Evolutionary conservation across 177 flowering plant genomes (phyloP), one percentile per base, ranked within the genome.

Genomic region (Vitis hybrid): DNA sequence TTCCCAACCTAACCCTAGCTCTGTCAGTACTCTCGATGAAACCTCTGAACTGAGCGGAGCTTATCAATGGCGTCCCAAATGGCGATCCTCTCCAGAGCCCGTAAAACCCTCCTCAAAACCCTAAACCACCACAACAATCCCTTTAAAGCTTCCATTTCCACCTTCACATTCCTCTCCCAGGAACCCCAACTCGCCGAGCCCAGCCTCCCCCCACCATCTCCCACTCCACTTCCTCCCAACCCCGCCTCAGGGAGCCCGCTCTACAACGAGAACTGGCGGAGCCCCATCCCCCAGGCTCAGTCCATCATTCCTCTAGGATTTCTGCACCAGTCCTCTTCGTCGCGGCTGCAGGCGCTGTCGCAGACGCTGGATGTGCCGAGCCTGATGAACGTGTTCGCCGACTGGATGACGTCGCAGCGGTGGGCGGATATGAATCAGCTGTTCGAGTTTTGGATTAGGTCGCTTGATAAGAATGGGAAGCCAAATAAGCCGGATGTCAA

Each of bases 241-340:
- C 99, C 99, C 0, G 88, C 95, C 8, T 64, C 97, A 11, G 97
- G 97, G 6, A 90, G 94, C 74, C 99, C 98, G 1, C 79, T 86
- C 7, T 95, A 92, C 82, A 80, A 79, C 14, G 87, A 84, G 67
- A 92, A 85, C 82, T 95, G 97, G 97, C 78, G 97, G 10, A 85
- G 54, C 71, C 89, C 91, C 13, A 49, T 59, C 47, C 65, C 87
- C 9, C 22, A 51, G 15, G 60, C 76, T 11, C 82, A 82, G 28
- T 72, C 92, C n/a, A 70, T 87, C 9, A 60, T 84, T 10, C 89
- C 97, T 5, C 20, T 84, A 0, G 89, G 86, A 11, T 70, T 79
- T 47, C 55, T 72, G 19, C 49, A 59, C 24, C 73, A 67, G 20
- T 0, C 81, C 22, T 73, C 85, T 1, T 63, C 79, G n/a, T 17